These are phyloP conservation scores for Teunomyces aglyptinius DNA, from an alignment of 805 yeast species.

Conservation along the genomic window DNA sequence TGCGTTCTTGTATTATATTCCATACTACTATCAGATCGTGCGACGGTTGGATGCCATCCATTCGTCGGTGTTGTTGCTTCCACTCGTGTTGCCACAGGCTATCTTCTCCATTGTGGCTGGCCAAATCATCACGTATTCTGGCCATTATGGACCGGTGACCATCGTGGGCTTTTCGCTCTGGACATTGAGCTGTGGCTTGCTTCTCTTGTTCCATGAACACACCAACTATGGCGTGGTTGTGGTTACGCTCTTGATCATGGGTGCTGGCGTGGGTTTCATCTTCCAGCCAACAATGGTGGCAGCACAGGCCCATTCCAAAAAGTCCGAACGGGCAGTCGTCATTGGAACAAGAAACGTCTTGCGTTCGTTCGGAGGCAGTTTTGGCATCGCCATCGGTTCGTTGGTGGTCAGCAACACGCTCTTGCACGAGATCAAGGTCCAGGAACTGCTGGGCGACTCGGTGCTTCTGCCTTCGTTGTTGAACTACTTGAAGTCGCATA, in stretches of 20 bases:
- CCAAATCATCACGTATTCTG: conserved; percentile 14
- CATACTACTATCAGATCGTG: conserved; percentile 25
- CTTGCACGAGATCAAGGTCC: conserved; percentile 16
- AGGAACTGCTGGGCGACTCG: conserved; percentile 2
- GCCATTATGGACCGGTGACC: conserved; percentile 19
- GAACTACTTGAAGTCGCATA: conserved; percentile 23
- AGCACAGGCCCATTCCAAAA: conserved; percentile 27
- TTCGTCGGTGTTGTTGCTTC: conserved; percentile 19
- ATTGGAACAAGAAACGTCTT: conserved; percentile 32
- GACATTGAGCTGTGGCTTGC: conserved; percentile 23
- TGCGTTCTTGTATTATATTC: conserved; percentile 21
- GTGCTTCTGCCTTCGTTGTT: conserved; percentile 9
- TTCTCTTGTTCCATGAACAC: conserved; percentile 18
- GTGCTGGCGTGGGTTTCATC: conserved; percentile 21
- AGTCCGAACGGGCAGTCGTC: conserved; percentile 34
- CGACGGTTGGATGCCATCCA: conserved; percentile 19
- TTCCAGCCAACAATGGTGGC: conserved; percentile 29
- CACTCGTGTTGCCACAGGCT: conserved; percentile 24
- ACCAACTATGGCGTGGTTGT: conserved; percentile 24
- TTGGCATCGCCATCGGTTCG: conserved; percentile 31
- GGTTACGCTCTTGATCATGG: conserved; percentile 19
- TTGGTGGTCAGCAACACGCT: conserved; percentile 27
- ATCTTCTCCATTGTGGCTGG: conserved; percentile 20
- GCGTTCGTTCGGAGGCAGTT: conserved; percentile 34
- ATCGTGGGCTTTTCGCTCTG: conserved; percentile 21